These are phyloP conservation scores for Scheffersomyces stipitis DNA, from an alignment of 805 yeast species.

Conservation along the genomic window DNA sequence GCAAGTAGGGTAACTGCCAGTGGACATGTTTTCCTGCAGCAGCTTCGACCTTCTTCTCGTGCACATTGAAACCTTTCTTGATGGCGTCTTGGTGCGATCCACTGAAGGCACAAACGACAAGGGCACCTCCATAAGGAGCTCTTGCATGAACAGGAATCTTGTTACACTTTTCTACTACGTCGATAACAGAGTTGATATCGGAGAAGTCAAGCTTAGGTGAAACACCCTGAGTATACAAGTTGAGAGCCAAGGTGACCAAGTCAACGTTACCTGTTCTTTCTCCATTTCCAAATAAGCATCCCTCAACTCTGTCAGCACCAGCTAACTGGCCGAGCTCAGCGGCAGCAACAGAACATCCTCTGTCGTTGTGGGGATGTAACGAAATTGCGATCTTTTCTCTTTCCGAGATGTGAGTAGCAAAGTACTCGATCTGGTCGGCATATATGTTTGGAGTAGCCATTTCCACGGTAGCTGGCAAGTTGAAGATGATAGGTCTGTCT, in stretches of 20 bases:
- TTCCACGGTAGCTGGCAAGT: constrained; percentile 84
- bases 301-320: constrained; percentile 88
- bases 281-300: constrained; percentile 83
- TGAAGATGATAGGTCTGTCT: constrained; percentile 70
- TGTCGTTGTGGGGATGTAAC: constrained; percentile 79
- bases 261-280: constrained; percentile 89
- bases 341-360: constrained; percentile 90
- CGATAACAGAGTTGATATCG: constrained; percentile 63
- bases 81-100: constrained; percentile 91
- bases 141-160: constrained; percentile 77
- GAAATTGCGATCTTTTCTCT: constrained; percentile 74
- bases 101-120: constrained; percentile 79
- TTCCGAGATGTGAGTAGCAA: constrained; percentile 56
- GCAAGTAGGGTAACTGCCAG: constrained; percentile 81
- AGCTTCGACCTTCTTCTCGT: constrained; percentile 39
- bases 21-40: constrained; percentile 35
- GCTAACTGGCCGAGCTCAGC: constrained; percentile 80
- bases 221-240: constrained; percentile 77
- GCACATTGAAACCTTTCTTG: constrained; percentile 69
- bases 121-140: constrained; percentile 81
- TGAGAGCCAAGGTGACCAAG: constrained; percentile 72
- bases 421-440: constrained; percentile 83
- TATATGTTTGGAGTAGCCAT: constrained; percentile 78
- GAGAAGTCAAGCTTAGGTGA: constrained; percentile 70
- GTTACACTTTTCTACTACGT: constrained; percentile 75